Base-by-base conservation (phyloP, 1,284 basidiomycete genomes). In the Leccinum holopus region DNA sequence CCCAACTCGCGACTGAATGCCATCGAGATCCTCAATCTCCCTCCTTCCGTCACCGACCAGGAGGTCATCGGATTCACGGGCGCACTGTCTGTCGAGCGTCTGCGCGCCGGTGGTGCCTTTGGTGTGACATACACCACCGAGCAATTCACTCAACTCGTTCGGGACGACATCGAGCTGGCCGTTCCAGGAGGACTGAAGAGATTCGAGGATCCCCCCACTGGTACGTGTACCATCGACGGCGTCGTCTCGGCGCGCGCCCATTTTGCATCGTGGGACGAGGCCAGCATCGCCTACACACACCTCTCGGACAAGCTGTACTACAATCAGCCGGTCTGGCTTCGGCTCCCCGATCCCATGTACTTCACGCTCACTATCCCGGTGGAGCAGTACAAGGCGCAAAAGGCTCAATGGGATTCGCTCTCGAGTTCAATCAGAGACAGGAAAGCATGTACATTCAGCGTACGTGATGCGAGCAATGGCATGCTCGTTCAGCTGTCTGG, bases 371-470 rank as follows among this genome's bases (percentile, higher is more conserved):
- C 70, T 33, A 80, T 87, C 55, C 76, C 82, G 0, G 55, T 60
- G 10, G 76, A 76, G 33, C 85, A 87, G 64, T 84, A 82, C 70
- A 70, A 72, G 32, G 81, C 83, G 5, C 85, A 87, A 70, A 79
- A 74, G 62, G 68, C 62, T 1, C 74, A 76, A 35, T 87, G 85
- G 85, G 75, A 80, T 39, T 70, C 76, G 3, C 70, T 86, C 21
- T 65, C 70, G 0, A 68, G 72, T 16, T 65, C 70, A 2, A 76
- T 75, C 59, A 75, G 73, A 37, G 78, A 77, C 47, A 70, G 53
- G 64, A 68, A 59, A 47, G 70, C 70, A 0, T 78, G 77, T 47
- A 64, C 67, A 5, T 58, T 78, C 28, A 63, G 64, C 4, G 58
- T 74, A 6, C 65, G 66, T 37, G 63, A 73, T 6, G 16, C 14